Evolutionary conservation across 2,329 filamentous ascomycete genomes (phyloP).

Genomic region (Tolypocladium guangdongense): DNA sequence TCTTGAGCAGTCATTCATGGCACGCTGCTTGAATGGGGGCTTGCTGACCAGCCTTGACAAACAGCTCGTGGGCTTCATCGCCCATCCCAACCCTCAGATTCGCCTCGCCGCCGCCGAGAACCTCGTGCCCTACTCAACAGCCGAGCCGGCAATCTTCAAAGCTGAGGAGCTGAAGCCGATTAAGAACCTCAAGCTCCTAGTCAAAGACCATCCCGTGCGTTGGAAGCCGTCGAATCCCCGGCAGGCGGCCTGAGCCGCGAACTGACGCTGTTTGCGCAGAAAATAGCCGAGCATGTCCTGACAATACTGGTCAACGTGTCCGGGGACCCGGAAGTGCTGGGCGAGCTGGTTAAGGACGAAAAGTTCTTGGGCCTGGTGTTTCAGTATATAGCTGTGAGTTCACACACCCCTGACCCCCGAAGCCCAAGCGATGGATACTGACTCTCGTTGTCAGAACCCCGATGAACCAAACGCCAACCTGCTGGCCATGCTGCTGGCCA

Average conservation of each 20-base stretch:
- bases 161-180: slow-evolving; percentile 64
- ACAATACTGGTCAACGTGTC: slow-evolving; percentile 84
- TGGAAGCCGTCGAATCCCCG: neutral
- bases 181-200: slow-evolving; percentile 75
- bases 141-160: slow-evolving; percentile 76
- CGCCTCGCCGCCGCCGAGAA: slow-evolving; percentile 78
- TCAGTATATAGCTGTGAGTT: slow-evolving; percentile 59
- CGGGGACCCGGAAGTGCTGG: slow-evolving; percentile 64
- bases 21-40: neutral
- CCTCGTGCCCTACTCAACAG: slow-evolving; percentile 68
- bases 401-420: neutral
- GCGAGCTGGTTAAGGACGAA: slow-evolving; percentile 65
- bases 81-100: slow-evolving; percentile 84
- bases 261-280: slow-evolving; percentile 31
- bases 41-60: neutral
- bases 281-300: slow-evolving; percentile 86
- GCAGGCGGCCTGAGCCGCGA: neutral
- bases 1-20: neutral
- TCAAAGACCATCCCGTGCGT: slow-evolving; percentile 71
- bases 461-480: slow-evolving; percentile 77
- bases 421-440: neutral
- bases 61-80: slow-evolving; percentile 85
- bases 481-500: slow-evolving; percentile 84
- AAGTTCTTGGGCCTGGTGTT: slow-evolving; percentile 69
- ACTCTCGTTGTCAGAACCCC: slow-evolving; percentile 36